Evolutionary conservation across 2,329 filamentous ascomycete genomes (phyloP).

Genomic region (Venturia pyrina): DNA sequence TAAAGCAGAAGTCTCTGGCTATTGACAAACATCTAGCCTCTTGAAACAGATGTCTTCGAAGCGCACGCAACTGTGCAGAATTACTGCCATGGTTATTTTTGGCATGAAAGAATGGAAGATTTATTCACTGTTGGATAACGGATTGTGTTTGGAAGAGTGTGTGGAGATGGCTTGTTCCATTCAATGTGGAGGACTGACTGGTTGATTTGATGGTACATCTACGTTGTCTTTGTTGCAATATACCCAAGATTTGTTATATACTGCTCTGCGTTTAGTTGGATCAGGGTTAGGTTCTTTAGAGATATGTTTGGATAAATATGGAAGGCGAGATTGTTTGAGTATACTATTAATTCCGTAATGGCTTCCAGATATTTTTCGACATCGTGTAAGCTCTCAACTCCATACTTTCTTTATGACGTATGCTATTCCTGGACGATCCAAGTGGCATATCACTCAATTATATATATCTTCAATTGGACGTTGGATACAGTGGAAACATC

Average conservation of each 20-base stretch:
- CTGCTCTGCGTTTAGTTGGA: too few species aligned
- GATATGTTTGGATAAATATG: too few species aligned
- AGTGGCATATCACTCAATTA: not conserved
- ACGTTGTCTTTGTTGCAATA: not conserved
- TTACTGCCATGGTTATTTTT: not conserved
- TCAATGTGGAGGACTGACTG: not conserved
- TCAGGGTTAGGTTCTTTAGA: too few species aligned
- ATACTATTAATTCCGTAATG: too few species aligned
- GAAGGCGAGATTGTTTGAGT: too few species aligned
- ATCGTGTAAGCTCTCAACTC: too few species aligned
- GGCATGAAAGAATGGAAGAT: not conserved
- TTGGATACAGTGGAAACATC: not conserved
- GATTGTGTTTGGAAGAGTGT: not conserved
- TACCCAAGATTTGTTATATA: not conserved
- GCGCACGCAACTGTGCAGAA: not conserved
- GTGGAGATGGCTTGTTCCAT: not conserved
- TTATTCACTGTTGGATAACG: not conserved
- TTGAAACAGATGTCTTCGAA: not conserved
- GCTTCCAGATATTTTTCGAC: too few species aligned
- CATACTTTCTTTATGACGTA: not conserved
- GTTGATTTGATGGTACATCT: not conserved
- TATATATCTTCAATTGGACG: not conserved
- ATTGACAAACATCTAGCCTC: not conserved
- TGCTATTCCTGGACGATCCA: not conserved
- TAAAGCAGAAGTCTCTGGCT: too few species aligned